A percentile compares a stretch with the other conserved stretches of the same genome.
Conservation (phyloP, 2,329 filamentous ascomycete genomes). For the Sporothrix globosa region DNA sequence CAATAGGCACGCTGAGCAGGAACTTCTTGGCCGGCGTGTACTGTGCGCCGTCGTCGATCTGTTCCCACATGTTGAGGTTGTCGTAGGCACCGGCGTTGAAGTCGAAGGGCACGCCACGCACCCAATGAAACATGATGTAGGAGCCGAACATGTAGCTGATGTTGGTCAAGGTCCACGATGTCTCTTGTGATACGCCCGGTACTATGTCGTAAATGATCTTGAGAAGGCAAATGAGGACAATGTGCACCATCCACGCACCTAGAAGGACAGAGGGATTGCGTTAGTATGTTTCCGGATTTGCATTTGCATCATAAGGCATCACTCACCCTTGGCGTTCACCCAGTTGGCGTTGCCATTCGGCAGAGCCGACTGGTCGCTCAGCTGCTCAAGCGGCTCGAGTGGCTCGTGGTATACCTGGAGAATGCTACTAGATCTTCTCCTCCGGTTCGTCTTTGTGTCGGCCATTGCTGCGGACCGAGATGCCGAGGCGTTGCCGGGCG, state of each 20-base stretch:
- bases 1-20: slow-evolving; percentile 88
- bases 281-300: slow-evolving; percentile 21
- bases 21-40: slow-evolving; percentile 99
- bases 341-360: slow-evolving; percentile 98
- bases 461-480: slow-evolving; percentile 61
- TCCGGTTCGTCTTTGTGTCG: slow-evolving; percentile 70
- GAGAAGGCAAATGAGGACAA: slow-evolving; percentile 85
- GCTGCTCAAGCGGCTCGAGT: slow-evolving; percentile 93
- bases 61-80: slow-evolving; percentile 99
- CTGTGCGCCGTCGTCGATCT: slow-evolving; percentile 98
- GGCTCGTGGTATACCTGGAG: slow-evolving; percentile 92
- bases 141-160: slow-evolving; percentile 99
- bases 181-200: slow-evolving; percentile 94
- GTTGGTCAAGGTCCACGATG: slow-evolving; percentile 97
- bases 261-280: slow-evolving; percentile 20
- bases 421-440: slow-evolving; percentile 96
- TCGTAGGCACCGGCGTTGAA: slow-evolving; percentile 99
- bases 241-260: slow-evolving; percentile 98
- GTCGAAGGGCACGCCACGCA: slow-evolving; percentile 95
- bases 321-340: slow-evolving; percentile 97
- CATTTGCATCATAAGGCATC: no score
- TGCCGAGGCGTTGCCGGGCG: slow-evolving; percentile 31
- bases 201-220: slow-evolving; percentile 98
- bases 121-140: slow-evolving; percentile 99
- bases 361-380: slow-evolving; percentile 91